Evolutionary conservation across 768 basidiomycete genomes (phyloP), one percentile per base, ranked within the genome.

Genomic region (Hydnomerulius pinastri): DNA sequence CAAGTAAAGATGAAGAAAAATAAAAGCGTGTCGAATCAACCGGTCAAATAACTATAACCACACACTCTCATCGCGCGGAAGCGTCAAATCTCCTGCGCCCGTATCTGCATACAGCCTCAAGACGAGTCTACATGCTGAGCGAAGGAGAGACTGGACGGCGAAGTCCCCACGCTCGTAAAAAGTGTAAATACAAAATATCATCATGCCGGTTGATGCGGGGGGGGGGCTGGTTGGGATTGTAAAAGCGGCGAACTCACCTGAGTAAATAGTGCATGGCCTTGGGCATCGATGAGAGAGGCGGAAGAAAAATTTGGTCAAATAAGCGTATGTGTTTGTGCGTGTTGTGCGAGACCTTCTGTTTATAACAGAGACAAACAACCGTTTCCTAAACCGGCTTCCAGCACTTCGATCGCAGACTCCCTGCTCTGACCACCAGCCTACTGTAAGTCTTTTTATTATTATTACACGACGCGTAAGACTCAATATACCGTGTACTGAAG

Each of bases 21-120:
- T 20, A 25, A 23, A 43, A 28, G 44, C 32, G 24, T 30, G 17
- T 23, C 3, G 23, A 0, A 28, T 48, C n/a, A 27, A 11, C 41
- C 43, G 65, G 51, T 68, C 66, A 68, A 68, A 68, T 68, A 68
- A 68, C 68, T 68, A 68, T 68, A 68, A 68, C 67, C 66, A 57
- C 63, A 60, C 57, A 27, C 54, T 52, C 35, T 70, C 67, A 68
- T 63, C 46, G 63, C 58, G 54, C 57, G 57, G 68, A 70, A 68
- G 62, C 67, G 68, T 50, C 67, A 54, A 59, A n/a, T n/a, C 66
- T n/a, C 63, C 68, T 57, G 50, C 67, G 44, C 59, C 68, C 62
- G 54, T 68, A 68, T 64, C 46, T 68, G 60, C 67, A 70, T 54
- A 56, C 60, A 68, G 17, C 56, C 66, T 62, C 67, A 68, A 57